Evolutionary conservation across 768 basidiomycete species (phyloP), one percentile per base, ranked within the genome.

Genomic region (Termitomyces sp.): DNA sequence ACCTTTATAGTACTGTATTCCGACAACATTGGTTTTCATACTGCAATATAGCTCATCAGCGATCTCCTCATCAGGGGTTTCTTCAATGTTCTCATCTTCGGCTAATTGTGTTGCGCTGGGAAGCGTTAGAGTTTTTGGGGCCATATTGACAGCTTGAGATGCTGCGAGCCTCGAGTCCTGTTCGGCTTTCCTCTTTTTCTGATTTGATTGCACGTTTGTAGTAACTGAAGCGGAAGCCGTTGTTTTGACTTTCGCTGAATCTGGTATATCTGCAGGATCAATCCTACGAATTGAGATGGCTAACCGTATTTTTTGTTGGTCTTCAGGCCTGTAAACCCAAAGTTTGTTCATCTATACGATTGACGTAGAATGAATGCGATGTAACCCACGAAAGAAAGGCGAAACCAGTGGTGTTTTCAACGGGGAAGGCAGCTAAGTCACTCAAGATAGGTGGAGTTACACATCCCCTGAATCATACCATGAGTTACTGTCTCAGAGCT

Each of bases 1-100:
- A 84, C 89, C 89, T 69, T 77, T 77, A 68, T 95, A 95, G 68
- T 95, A 93, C 69, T 92, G 91, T 14, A 95, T 77, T 0, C 94
- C 94, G 0, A 95, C 94, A 10, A 93, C 83, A 51, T 82, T 86
- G 0, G 88, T 82, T 3, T 71, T 71, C 68, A 86, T 55, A 14
- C 74, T 77, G 47, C 85, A 82, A 68, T 89, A 92, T 25, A 92
- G 71, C 71, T 94, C 92, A 61, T 94, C 91, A 17, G 62, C 70
- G 6, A 64, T 61, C 42, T 89, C 87, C 46, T 83, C 77, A 56
- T 81, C 83, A 0, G 64, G 59, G 4, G 71, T 75, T 12, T 79
- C 75, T 42, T 84, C 82, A 1, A 77, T 74, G 1, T 74, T 70
- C 37, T 82, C 82, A 20, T 81, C 80, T 6, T 74, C 73, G 11